These are phyloP conservation scores for Metarhizium robertsii DNA, from an alignment of 2,329 filamentous ascomycete genomes.

Conservation along the genomic window DNA sequence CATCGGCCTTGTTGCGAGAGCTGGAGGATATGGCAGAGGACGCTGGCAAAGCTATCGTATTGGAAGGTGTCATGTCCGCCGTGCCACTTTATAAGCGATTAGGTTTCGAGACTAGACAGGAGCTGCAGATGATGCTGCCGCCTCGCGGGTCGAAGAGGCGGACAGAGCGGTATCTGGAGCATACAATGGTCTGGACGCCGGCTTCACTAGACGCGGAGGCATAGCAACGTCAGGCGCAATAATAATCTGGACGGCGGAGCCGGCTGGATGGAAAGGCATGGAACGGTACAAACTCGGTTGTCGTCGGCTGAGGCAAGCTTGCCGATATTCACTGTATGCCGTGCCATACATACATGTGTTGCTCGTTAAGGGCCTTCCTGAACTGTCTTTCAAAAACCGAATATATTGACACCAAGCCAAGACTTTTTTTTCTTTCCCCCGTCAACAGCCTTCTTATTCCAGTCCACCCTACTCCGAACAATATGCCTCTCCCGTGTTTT, in stretches of 20 bases:
- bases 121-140: conserved; percentile 27
- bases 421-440: background rate
- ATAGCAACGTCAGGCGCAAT: background rate
- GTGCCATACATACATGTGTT: background rate
- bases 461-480: background rate
- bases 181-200: conserved; percentile 22
- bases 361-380: background rate
- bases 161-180: conserved; percentile 24
- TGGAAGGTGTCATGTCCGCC: conserved; percentile 30
- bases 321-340: background rate
- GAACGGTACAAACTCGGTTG: background rate
- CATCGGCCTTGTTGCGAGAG: conserved; percentile 20
- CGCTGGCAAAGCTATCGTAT: conserved; percentile 23
- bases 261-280: background rate
- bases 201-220: background rate
- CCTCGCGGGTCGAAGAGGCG: conserved; percentile 16
- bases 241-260: background rate
- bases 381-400: background rate
- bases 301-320: background rate
- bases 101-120: conserved; percentile 22
- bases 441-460: too few species aligned
- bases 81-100: conserved; percentile 27
- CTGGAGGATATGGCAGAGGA: conserved; percentile 23
- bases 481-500: background rate
- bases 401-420: background rate